Percentiles rank a stretch among this genome's conserved stretches.
Conservation (phyloP, 768 basidiomycete genomes). For the Ramaria sp. region DNA sequence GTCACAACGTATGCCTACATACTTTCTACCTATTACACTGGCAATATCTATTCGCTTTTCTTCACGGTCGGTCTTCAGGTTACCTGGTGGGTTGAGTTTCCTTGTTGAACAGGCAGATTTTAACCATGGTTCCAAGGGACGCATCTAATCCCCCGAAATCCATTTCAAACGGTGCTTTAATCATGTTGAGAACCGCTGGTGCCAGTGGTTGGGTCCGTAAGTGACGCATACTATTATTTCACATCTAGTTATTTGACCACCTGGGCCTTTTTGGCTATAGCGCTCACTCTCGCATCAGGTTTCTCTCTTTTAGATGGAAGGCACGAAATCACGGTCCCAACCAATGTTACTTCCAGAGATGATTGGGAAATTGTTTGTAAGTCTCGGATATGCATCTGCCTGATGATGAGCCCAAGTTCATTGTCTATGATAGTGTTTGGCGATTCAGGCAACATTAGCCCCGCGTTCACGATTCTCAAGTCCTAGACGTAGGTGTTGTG, state of each 20-base stretch:
- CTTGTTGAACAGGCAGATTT: not conserved
- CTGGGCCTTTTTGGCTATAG: not conserved
- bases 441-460: conserved; percentile 28
- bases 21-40: not conserved
- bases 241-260: not conserved
- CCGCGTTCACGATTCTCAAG: conserved; percentile 20
- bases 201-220: not conserved
- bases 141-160: not conserved
- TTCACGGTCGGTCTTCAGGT: not conserved
- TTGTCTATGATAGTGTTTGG: conserved; percentile 22
- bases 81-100: not conserved
- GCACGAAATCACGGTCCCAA: not conserved
- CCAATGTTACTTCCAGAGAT: not conserved
- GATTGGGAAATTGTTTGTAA: conserved; percentile 1
- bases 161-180: not conserved
- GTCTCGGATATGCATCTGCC: not conserved
- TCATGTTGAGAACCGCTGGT: not conserved
- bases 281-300: not conserved
- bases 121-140: conserved; percentile 1
- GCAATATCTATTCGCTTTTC: not conserved
- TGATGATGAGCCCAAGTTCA: not conserved
- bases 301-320: conserved; percentile 3
- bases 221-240: not conserved
- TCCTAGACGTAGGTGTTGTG: not conserved
- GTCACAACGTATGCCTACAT: not conserved